Conservation (phyloP, 2,329 filamentous ascomycete genomes). For the Colletotrichum acutatum region DNA sequence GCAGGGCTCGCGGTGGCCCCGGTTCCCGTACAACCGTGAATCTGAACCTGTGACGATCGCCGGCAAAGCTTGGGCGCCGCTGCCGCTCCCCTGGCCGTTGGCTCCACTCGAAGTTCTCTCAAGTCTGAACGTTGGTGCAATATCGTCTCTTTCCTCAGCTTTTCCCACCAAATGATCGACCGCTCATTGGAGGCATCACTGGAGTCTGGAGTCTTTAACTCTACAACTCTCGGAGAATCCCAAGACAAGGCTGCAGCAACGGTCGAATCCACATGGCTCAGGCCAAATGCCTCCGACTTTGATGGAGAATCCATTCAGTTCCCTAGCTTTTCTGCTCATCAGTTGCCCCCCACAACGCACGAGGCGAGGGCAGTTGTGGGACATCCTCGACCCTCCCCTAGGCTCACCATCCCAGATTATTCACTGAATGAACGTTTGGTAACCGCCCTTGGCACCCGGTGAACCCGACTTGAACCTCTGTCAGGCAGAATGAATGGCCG, state of each 20-base stretch:
- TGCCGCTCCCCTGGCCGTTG: too few species aligned
- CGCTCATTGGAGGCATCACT: neutral
- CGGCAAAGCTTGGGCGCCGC: constrained; percentile 21
- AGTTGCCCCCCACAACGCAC: constrained; percentile 1
- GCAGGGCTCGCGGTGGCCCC: constrained; percentile 20
- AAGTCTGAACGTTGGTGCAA: too few species aligned
- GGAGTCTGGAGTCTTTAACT: neutral
- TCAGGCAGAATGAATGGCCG: neutral
- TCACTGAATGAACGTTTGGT: neutral
- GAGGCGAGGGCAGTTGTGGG: constrained; percentile 16
- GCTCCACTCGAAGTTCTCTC: neutral
- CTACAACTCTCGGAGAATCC: neutral
- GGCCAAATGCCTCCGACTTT: constrained; percentile 4
- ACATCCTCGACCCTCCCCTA: neutral
- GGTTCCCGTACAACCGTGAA: constrained; percentile 29
- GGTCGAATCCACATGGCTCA: neutral
- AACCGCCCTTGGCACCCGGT: constrained; percentile 23
- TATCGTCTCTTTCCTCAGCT: constrained; percentile 1
- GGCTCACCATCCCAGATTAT: neutral
- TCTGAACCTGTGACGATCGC: constrained; percentile 28
- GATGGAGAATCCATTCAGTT: neutral
- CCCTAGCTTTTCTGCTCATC: neutral
- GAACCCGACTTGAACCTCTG: constrained; percentile 9
- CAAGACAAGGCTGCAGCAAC: neutral
- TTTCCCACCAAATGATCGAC: neutral